These are phyloP conservation scores for Stagonosporopsis rhizophila DNA, from an alignment of 2,329 filamentous ascomycete genomes.

Conservation along the genomic window DNA sequence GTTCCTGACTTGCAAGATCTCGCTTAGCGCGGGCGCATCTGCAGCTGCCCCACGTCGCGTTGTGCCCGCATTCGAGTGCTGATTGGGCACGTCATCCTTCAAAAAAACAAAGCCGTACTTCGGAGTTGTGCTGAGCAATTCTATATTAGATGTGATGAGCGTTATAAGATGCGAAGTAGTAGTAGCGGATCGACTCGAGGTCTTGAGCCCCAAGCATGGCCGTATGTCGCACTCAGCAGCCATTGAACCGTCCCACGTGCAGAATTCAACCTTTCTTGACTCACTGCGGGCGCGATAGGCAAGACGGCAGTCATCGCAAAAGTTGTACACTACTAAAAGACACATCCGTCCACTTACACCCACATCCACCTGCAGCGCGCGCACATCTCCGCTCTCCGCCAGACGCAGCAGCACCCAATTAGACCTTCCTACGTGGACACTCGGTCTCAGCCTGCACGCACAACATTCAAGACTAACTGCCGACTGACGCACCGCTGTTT, in stretches of 20 bases:
- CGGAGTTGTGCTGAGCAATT: slow-evolving; percentile 14
- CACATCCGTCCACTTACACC: slow-evolving; percentile 34
- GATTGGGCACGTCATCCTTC: slow-evolving; percentile 23
- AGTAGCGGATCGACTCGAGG: neutral
- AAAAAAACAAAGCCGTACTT: slow-evolving; percentile 27
- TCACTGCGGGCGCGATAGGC: slow-evolving; percentile 27
- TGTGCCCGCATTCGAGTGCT: slow-evolving; percentile 1
- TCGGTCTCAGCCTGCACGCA: slow-evolving; percentile 25
- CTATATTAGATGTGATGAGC: slow-evolving; percentile 4
- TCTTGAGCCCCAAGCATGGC: neutral
- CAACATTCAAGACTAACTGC: slow-evolving; percentile 27
- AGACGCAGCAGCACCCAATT: slow-evolving; percentile 30
- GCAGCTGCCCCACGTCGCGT: slow-evolving; percentile 4
- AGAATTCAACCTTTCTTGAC: slow-evolving; percentile 37
- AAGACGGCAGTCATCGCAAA: slow-evolving; percentile 24
- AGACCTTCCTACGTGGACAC: slow-evolving; percentile 36
- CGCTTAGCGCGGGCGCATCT: slow-evolving; percentile 13
- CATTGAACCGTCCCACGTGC: slow-evolving; percentile 33
- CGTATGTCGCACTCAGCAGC: slow-evolving; percentile 19
- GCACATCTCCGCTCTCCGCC: slow-evolving; percentile 24
- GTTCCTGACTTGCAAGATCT: slow-evolving; percentile 1
- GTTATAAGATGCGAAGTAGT: neutral
- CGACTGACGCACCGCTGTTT: slow-evolving; percentile 24
- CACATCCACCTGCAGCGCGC: slow-evolving; percentile 27
- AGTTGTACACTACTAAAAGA: slow-evolving; percentile 43